These are phyloP conservation scores for Epithele typhae DNA, from an alignment of 768 basidiomycete species.

Conservation along the genomic window DNA sequence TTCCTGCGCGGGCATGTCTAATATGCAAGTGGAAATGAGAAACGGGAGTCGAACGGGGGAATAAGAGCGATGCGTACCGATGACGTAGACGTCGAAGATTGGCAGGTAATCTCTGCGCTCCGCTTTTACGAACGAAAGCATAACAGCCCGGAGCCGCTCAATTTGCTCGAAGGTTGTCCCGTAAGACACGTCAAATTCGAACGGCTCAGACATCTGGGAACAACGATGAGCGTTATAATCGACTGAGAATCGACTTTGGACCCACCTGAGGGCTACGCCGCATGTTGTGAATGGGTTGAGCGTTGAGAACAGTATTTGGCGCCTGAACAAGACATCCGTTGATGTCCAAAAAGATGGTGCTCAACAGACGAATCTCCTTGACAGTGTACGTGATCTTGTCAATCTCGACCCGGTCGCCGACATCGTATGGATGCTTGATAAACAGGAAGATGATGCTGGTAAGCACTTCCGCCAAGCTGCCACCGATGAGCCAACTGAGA, in stretches of 20 bases:
- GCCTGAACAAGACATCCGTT: constrained; percentile 64
- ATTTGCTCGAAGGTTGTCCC: constrained; percentile 78
- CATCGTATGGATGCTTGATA: constrained; percentile 81
- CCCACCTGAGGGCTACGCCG: constrained; percentile 65
- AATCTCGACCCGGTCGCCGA: constrained; percentile 66
- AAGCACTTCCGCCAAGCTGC: constrained; percentile 74
- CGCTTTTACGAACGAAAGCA: constrained; percentile 70
- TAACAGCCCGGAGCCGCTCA: constrained; percentile 67
- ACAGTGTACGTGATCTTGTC: constrained; percentile 62
- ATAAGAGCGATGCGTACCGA: constrained; percentile 39
- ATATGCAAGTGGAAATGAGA: background rate
- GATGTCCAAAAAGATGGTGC: constrained; percentile 63
- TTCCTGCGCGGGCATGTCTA: constrained; percentile 77
- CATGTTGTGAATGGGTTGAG: constrained; percentile 67
- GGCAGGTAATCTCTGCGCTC: constrained; percentile 76
- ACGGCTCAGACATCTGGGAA: constrained; percentile 68
- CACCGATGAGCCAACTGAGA: constrained; percentile 84
- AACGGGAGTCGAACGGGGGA: background rate
- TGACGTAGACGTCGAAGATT: constrained; percentile 66
- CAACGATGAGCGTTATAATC: no score
- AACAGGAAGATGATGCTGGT: constrained; percentile 90
- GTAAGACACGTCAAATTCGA: constrained; percentile 78
- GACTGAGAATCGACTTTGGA: background rate
- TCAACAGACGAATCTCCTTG: constrained; percentile 83
- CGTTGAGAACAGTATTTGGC: constrained; percentile 59